Evolutionary conservation across 257 asterid species (phyloP), one percentile per base, ranked within the genome.

Genomic region (Gentiana straminea): DNA sequence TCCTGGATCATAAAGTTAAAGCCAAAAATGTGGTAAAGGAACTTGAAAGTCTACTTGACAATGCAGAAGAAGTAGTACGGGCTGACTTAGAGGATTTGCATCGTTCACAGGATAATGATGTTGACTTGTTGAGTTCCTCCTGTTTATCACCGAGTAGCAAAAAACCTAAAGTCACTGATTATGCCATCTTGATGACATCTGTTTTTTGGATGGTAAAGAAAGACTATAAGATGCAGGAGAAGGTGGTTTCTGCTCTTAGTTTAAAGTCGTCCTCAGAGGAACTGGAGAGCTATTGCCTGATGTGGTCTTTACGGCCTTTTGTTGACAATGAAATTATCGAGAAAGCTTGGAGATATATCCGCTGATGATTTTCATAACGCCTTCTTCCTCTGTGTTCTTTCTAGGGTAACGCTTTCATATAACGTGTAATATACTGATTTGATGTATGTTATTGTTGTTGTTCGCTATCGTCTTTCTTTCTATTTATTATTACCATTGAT

Each of bases 221-320:
- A 73, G 98, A 91, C 66, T 82, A 69, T 73, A 59, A 60, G 45
- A 87, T 91, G 98, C 68, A 86, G 95, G 89, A 63, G 60, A 79
- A 52, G 58, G 72, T 86, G 4, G 82, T 76, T 54, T 76, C 89
- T 9, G 79, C 95, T 36, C 86, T 91, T 43, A 60, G 55, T 68
- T 75, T 73, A 66, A 83, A 74, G 72, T 73, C 92, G 43, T 72
- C 92, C 13, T 73, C 77, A 1, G 95, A 61, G 55, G 94, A 91
- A 67, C 51, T 91, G 32, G 95, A 84, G 59, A 84, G 86, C 36
- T 91, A 91, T 68, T 82, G 79, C 79, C 70, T 69, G 70, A 84
- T 91, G 95, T 87, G 95, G 98, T 81, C 92, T 0, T 68, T 87
- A 66, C 82, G 94, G 55, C 96, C 96, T 35, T 87, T 70, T 50